Percentiles rank a stretch among this genome's conserved stretches.
Conservation (phyloP, 768 basidiomycete species). For the Lyophyllum atratum region DNA sequence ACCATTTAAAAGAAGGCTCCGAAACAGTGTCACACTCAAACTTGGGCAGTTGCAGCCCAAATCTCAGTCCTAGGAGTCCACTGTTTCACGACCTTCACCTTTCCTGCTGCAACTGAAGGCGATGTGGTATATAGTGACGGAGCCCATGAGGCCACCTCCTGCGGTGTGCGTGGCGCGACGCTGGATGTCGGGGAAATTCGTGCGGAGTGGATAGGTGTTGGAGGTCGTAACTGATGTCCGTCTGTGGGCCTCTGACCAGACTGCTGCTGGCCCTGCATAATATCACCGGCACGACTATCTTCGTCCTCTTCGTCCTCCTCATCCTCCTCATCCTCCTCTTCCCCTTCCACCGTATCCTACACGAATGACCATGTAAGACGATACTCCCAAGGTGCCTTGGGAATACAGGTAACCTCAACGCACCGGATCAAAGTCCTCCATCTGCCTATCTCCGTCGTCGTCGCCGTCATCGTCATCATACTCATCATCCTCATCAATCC, state of each 20-base stretch:
- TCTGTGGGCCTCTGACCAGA: constrained; percentile 36
- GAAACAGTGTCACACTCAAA: constrained; percentile 24
- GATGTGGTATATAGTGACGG: constrained; percentile 30
- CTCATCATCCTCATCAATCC: constrained; percentile 69
- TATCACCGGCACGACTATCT: constrained; percentile 21
- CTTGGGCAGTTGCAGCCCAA: constrained; percentile 36
- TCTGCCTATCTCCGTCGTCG: constrained; percentile 71
- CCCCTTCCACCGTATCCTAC: constrained; percentile 49
- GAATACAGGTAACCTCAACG: constrained; percentile 27
- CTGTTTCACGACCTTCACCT: constrained; percentile 55
- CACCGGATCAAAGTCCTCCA: constrained; percentile 89
- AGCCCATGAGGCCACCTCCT: constrained; percentile 33
- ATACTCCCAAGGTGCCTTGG: constrained; percentile 6
- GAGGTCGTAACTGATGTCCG: constrained; percentile 28
- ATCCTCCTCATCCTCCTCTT: constrained; percentile 64
- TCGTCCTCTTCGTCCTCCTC: constrained; percentile 55
- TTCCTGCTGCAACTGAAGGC: constrained; percentile 34
- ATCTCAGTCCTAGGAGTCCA: constrained; percentile 34
- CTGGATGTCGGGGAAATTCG: constrained; percentile 55
- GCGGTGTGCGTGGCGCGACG: constrained; percentile 47
- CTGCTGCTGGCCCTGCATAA: constrained; percentile 29
- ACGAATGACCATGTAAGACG: constrained; percentile 9
- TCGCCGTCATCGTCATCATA: constrained; percentile 72
- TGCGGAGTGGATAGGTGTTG: constrained; percentile 45
- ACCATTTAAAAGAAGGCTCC: neutral